Evolutionary conservation across 257 asterid genomes (phyloP).

Genomic region (Primulina huaijiensis): DNA sequence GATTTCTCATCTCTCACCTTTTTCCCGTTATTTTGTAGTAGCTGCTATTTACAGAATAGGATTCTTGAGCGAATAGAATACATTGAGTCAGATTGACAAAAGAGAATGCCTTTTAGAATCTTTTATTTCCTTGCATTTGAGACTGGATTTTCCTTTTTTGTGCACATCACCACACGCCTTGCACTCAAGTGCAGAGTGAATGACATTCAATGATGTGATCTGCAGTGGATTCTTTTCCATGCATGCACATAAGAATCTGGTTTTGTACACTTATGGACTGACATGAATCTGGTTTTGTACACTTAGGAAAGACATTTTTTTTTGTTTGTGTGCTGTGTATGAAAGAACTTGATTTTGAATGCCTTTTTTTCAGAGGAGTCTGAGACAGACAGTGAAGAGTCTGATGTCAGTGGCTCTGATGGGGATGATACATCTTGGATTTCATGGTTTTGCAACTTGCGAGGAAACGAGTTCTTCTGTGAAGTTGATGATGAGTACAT

Average conservation of each 20-base stretch:
- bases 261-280: neutral
- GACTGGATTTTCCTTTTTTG: neutral
- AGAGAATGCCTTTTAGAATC: neutral
- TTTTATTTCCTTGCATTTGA: neutral
- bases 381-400: constrained; percentile 91
- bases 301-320: neutral
- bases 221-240: neutral
- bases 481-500: constrained; percentile 98
- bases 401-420: constrained; percentile 96
- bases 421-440: constrained; percentile 99
- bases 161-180: neutral
- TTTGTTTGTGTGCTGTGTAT: neutral
- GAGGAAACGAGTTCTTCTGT: constrained; percentile 98
- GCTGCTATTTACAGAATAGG: neutral
- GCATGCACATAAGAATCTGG: neutral
- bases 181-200: neutral
- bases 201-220: neutral
- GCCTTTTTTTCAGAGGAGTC: constrained; percentile 72
- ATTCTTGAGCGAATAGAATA: neutral
- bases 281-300: neutral
- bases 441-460: constrained; percentile 96
- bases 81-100: neutral
- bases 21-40: neutral
- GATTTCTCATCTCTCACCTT: neutral
- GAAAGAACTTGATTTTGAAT: constrained; percentile 16